Evolutionary conservation across 768 basidiomycete species (phyloP).

Genomic region (Hemileccinum rubropunctum): DNA sequence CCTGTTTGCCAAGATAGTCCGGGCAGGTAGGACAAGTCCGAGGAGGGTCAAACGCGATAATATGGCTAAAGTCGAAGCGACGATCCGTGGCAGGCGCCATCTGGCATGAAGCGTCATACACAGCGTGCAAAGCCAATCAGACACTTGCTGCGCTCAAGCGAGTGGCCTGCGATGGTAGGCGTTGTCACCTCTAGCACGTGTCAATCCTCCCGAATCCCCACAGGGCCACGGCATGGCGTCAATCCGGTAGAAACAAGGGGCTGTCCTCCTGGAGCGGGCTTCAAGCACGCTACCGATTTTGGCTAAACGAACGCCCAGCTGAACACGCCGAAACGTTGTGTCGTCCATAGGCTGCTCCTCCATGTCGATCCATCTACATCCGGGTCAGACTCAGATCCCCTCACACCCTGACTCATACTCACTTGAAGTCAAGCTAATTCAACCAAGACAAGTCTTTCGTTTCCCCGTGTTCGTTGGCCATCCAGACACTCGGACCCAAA

Average conservation of each 20-base stretch:
- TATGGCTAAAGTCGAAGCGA: constrained; percentile 24
- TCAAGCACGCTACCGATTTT: constrained; percentile 36
- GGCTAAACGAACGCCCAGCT: constrained; percentile 35
- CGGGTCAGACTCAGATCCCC: neutral
- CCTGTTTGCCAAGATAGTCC: constrained; percentile 19
- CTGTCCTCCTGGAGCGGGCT: constrained; percentile 7
- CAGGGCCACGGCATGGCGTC: too few species aligned
- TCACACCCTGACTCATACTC: neutral
- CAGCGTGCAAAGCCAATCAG: neutral
- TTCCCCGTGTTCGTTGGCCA: constrained; percentile 19
- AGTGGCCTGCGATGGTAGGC: constrained; percentile 32
- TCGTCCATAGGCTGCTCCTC: constrained; percentile 35
- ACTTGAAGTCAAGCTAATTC: constrained; percentile 31
- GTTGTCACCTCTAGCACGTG: constrained; percentile 14
- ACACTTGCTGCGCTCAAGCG: constrained; percentile 29
- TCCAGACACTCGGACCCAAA: constrained; percentile 35
- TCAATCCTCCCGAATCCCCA: constrained; percentile 21
- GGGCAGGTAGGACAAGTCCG: constrained; percentile 13
- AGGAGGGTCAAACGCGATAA: constrained; percentile 29
- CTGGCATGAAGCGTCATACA: constrained; percentile 6
- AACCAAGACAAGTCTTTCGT: constrained; percentile 32
- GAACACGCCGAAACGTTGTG: constrained; percentile 26
- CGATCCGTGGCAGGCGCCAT: constrained; percentile 24
- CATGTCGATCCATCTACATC: constrained; percentile 25
- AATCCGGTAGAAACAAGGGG: neutral